phyloP scores from a whole-genome alignment of 345 rosid species.

The Ricinus communis region DNA sequence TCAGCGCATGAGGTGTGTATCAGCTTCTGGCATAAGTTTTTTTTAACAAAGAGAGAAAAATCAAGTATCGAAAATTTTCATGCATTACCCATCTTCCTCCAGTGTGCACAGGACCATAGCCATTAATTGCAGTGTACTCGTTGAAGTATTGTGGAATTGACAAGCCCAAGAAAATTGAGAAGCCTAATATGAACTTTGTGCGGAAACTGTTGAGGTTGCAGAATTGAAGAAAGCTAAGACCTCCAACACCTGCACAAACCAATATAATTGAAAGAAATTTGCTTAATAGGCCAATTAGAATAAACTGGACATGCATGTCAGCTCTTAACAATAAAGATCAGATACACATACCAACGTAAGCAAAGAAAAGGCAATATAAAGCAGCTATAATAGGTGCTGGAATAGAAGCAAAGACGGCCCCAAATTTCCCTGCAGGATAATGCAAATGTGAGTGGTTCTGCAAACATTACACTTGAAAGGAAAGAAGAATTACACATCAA shows the following conservation, averaged over 20 bases:
- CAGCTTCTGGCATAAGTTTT: background rate
- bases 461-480: slow-evolving; percentile 12
- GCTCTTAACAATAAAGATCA: background rate
- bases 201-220: slow-evolving; percentile 95
- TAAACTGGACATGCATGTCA: slow-evolving; percentile 4
- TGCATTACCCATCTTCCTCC: slow-evolving; percentile 78
- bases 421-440: slow-evolving; percentile 74
- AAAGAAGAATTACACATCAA: slow-evolving; percentile 1
- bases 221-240: slow-evolving; percentile 84
- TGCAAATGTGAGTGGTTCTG: slow-evolving; percentile 3
- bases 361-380: slow-evolving; percentile 83
- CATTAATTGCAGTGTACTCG: slow-evolving; percentile 75
- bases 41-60: background rate
- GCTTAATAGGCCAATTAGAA: background rate
- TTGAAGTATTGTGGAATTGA: slow-evolving; percentile 93
- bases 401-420: slow-evolving; percentile 91
- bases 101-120: slow-evolving; percentile 86
- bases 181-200: slow-evolving; percentile 69
- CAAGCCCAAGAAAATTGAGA: slow-evolving; percentile 83
- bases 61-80: background rate
- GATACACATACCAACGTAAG: slow-evolving; percentile 73
- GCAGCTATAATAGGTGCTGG: slow-evolving; percentile 82
- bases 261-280: background rate
- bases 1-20: slow-evolving; percentile 1
- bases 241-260: slow-evolving; percentile 71